These are phyloP conservation scores for Posidonia oceanica DNA, from an alignment of 116 monocot genomes.

Conservation along the genomic window DNA sequence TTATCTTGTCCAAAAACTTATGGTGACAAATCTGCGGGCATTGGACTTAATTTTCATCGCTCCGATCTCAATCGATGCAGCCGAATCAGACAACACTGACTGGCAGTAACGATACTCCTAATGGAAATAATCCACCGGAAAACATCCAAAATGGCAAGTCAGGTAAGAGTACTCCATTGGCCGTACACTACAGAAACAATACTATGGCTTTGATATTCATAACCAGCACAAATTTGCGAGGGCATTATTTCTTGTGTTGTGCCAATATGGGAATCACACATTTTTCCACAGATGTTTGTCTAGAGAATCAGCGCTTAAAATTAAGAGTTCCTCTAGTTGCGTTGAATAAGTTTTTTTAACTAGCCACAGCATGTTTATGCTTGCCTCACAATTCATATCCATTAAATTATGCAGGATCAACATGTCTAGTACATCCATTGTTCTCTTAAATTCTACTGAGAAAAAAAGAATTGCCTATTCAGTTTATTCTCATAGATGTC, in stretches of 20 bases:
- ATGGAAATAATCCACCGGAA: constrained; percentile 3
- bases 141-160: not conserved
- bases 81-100: not conserved
- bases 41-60: constrained; percentile 7
- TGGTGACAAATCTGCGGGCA: not conserved
- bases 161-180: not conserved
- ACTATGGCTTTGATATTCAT: not conserved
- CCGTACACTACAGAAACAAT: not conserved
- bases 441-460: no score
- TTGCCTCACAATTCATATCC: no score
- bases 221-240: not conserved
- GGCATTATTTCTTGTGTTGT: not conserved
- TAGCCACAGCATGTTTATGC: no score
- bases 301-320: no score
- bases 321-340: no score
- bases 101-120: not conserved
- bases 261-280: no score
- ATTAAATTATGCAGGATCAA: no score
- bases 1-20: not conserved
- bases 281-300: no score
- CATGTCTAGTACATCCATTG: no score
- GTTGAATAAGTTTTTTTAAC: no score
- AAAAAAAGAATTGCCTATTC: no score
- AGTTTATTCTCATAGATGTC: no score
- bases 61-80: constrained; percentile 1